Conservation (phyloP, 495 filamentous ascomycete species). For the Amniculicola lignicola region DNA sequence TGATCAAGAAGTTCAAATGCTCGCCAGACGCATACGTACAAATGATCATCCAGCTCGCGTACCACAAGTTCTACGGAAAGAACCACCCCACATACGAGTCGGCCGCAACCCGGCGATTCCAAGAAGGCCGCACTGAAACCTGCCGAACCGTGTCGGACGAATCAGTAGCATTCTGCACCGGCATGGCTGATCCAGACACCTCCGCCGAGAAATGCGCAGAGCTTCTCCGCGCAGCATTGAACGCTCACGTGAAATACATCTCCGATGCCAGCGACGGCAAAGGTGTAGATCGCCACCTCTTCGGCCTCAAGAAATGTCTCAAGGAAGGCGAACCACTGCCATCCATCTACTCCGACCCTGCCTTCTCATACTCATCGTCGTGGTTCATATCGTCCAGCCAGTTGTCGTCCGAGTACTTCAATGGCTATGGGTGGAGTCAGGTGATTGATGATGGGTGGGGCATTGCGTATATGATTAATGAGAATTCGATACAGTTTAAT, state of each 20-base stretch:
- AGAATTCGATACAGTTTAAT: slow-evolving; percentile 98
- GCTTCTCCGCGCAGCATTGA: slow-evolving; percentile 77
- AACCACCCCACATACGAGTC: slow-evolving; percentile 98
- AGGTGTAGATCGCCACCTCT: slow-evolving; percentile 94
- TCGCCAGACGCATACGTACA: slow-evolving; percentile 97
- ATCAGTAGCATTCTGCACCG: slow-evolving; percentile 83
- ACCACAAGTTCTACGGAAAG: slow-evolving; percentile 98
- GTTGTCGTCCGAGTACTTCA: slow-evolving; percentile 94
- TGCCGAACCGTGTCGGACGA: slow-evolving; percentile 91
- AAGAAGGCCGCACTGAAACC: slow-evolving; percentile 93
- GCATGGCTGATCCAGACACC: slow-evolving; percentile 66
- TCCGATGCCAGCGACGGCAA: slow-evolving; percentile 80
- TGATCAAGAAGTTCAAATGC: slow-evolving; percentile 99
- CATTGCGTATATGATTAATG: slow-evolving; percentile 99
- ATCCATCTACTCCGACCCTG: slow-evolving; percentile 78
- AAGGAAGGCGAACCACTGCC: slow-evolving; percentile 78
- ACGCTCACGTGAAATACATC: slow-evolving; percentile 86
- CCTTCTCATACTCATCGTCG: slow-evolving; percentile 75
- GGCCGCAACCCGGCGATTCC: slow-evolving; percentile 88
- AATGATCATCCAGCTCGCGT: slow-evolving; percentile 98
- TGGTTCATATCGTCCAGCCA: slow-evolving; percentile 91
- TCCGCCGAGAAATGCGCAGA: slow-evolving; percentile 61
- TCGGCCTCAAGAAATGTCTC: slow-evolving; percentile 90
- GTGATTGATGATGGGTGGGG: slow-evolving; percentile 95
- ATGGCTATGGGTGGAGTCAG: slow-evolving; percentile 99